Percentiles rank a stretch among this genome's conserved stretches.
phyloP scores from a whole-genome alignment of 495 filamentous ascomycete species.

The Penicillium argentinense region DNA sequence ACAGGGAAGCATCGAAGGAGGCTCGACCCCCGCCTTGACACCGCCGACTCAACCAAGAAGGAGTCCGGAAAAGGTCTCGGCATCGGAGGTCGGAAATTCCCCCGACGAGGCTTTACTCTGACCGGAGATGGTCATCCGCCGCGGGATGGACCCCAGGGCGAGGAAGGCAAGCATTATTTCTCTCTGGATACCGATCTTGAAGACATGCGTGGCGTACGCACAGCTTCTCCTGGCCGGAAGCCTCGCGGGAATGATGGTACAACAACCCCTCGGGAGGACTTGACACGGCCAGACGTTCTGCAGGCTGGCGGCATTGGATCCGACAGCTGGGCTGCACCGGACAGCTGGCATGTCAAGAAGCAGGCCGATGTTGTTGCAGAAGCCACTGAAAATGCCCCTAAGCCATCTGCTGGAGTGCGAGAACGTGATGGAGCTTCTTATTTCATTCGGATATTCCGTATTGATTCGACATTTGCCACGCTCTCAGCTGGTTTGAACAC shows the following conservation, averaged over 20 bases:
- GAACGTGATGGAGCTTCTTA: slow-evolving; percentile 70
- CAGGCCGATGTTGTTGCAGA: slow-evolving; percentile 62
- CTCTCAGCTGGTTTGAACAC: slow-evolving; percentile 78
- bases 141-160: slow-evolving; percentile 27
- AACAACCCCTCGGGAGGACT: slow-evolving; percentile 44
- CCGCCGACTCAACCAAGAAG: slow-evolving; percentile 44
- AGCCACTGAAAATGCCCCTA: slow-evolving; percentile 60
- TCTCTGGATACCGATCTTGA: slow-evolving; percentile 80
- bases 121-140: slow-evolving; percentile 19
- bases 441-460: slow-evolving; percentile 93
- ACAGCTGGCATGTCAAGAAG: slow-evolving; percentile 87
- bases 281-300: slow-evolving; percentile 24
- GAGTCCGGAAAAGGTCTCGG: slow-evolving; percentile 39
- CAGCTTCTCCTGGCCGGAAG: slow-evolving; percentile 17
- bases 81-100: slow-evolving; percentile 33
- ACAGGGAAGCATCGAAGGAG: slow-evolving; percentile 45
- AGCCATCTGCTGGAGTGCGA: slow-evolving; percentile 38
- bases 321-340: slow-evolving; percentile 79
- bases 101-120: slow-evolving; percentile 57
- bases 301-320: slow-evolving; percentile 10
- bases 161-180: slow-evolving; percentile 50
- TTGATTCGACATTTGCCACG: slow-evolving; percentile 91
- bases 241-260: slow-evolving; percentile 34
- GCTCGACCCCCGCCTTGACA: slow-evolving; percentile 24
- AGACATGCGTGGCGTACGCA: slow-evolving; percentile 75